phyloP scores from a whole-genome alignment of 2,329 filamentous ascomycete genomes.

The Colletotrichum plurivorum region DNA sequence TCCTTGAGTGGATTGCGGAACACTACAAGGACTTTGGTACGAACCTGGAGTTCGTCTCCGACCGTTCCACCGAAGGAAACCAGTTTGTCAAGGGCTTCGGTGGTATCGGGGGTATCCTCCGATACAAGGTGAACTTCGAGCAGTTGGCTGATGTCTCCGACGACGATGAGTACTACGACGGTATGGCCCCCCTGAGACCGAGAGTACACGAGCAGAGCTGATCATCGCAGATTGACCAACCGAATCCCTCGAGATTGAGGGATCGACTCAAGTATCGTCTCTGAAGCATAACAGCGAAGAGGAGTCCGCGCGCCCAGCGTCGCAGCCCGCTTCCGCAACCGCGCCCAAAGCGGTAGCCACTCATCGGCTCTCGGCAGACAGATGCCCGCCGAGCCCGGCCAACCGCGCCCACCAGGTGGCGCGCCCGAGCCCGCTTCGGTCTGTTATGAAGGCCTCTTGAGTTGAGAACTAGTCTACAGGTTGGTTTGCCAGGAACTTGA shows the following conservation, averaged over 20 bases:
- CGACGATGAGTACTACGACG: conserved; percentile 92
- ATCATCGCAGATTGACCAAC: conserved; percentile 82
- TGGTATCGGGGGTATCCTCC: conserved; percentile 96
- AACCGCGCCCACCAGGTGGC: conserved; percentile 63
- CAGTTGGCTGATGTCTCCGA: conserved; percentile 93
- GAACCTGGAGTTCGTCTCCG: conserved; percentile 95
- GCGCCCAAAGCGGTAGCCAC: conserved; percentile 55
- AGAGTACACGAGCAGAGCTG: conserved; percentile 24
- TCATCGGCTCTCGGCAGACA: conserved; percentile 64
- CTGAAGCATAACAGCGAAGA: conserved; percentile 50
- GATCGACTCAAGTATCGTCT: conserved; percentile 75
- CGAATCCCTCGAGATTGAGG: conserved; percentile 93
- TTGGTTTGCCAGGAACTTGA: neutral
- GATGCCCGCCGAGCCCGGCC: conserved; percentile 60
- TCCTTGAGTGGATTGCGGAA: conserved; percentile 99
- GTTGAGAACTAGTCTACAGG: conserved; percentile 48
- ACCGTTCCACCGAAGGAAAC: conserved; percentile 97
- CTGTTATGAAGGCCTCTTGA: conserved; percentile 76
- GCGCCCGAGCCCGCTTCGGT: conserved; percentile 77
- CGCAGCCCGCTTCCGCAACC: conserved; percentile 54
- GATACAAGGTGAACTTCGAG: conserved; percentile 99
- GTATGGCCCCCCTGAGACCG: conserved; percentile 47
- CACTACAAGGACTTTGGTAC: conserved; percentile 99
- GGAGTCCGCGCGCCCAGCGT: conserved; percentile 38
- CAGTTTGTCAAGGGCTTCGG: conserved; percentile 99